Conservation (phyloP, 495 filamentous ascomycete species). For the Aspergillus egyptiacus region DNA sequence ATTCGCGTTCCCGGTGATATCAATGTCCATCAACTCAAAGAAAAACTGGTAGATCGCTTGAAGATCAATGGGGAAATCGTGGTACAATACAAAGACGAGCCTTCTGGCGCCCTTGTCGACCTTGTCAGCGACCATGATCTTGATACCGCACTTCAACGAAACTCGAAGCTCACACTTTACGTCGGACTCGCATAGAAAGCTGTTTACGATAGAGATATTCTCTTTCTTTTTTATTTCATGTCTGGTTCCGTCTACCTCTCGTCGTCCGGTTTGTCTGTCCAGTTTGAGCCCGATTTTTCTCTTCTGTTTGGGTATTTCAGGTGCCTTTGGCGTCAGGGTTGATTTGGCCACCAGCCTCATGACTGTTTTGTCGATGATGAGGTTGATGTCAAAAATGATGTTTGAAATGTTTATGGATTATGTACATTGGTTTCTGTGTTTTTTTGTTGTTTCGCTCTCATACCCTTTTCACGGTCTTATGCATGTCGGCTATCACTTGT, state of each 20-base stretch:
- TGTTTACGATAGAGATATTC: conserved; percentile 20
- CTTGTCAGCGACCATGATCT: conserved; percentile 76
- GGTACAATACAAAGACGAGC: conserved; percentile 83
- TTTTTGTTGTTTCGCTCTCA: conserved; percentile 16
- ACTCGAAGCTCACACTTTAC: conserved; percentile 79
- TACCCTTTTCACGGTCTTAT: conserved; percentile 20
- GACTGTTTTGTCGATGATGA: conserved; percentile 17
- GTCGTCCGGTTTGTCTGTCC: conserved; percentile 1
- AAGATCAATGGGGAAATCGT: conserved; percentile 68
- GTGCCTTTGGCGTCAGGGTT: conserved; percentile 6
- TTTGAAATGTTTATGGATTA: conserved; percentile 26
- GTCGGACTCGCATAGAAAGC: conserved; percentile 52
- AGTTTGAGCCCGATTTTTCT: conserved; percentile 1
- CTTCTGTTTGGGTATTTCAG: conserved; percentile 10
- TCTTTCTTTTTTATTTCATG: conserved; percentile 17
- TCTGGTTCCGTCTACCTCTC: conserved; percentile 9
- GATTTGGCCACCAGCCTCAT: conserved; percentile 11
- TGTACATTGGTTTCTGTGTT: conserved; percentile 22
- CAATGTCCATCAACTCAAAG: conserved; percentile 68
- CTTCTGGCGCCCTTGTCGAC: conserved; percentile 63
- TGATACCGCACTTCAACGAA: conserved; percentile 69
- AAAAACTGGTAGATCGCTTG: conserved; percentile 71
- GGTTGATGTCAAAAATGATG: conserved; percentile 23
- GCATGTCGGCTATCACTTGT: conserved; percentile 16
- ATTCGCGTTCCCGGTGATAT: conserved; percentile 82